A percentile compares a stretch with the other conserved stretches of the same genome.
These are phyloP conservation scores for Fusarium neocosmosporiellum DNA, from an alignment of 2,329 filamentous ascomycete species.

Conservation along the genomic window DNA sequence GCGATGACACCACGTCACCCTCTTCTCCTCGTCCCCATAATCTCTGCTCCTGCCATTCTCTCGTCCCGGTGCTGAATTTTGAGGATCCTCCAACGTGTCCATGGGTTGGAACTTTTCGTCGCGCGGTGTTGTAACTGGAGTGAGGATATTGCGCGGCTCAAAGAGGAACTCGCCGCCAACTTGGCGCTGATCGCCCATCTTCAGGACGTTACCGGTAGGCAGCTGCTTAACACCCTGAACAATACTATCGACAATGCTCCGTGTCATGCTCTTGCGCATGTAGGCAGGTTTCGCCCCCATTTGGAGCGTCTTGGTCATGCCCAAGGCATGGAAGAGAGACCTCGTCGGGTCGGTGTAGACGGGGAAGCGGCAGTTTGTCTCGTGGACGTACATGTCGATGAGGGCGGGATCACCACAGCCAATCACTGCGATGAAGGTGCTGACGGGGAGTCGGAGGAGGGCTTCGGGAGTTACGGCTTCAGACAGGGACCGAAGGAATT, in stretches of 20 bases:
- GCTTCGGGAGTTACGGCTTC: conserved; percentile 64
- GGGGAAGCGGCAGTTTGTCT: conserved; percentile 76
- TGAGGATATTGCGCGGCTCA: conserved; percentile 62
- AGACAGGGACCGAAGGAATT: conserved; percentile 74
- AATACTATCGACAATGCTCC: conserved; percentile 63
- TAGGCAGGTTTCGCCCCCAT: conserved; percentile 73
- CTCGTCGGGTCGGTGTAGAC: conserved; percentile 80
- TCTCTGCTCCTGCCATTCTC: not conserved
- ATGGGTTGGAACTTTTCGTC: conserved; percentile 45
- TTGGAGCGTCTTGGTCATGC: conserved; percentile 73
- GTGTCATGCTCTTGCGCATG: conserved; percentile 65
- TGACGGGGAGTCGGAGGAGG: conserved; percentile 62
- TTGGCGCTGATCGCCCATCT: conserved; percentile 74
- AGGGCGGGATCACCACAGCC: conserved; percentile 77
- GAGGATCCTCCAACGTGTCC: conserved; percentile 33
- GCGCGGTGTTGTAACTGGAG: conserved; percentile 58
- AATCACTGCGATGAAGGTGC: conserved; percentile 75
- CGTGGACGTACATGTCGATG: conserved; percentile 73
- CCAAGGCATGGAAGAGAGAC: conserved; percentile 73
- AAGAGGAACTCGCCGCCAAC: conserved; percentile 86
- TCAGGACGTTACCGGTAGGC: conserved; percentile 67
- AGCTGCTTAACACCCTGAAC: conserved; percentile 70
- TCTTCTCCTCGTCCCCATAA: conserved; percentile 62
- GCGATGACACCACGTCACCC: conserved; percentile 81
- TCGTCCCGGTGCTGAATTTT: not conserved